These are phyloP conservation scores for Suillus decipiens DNA, from an alignment of 768 basidiomycete species.

Conservation along the genomic window DNA sequence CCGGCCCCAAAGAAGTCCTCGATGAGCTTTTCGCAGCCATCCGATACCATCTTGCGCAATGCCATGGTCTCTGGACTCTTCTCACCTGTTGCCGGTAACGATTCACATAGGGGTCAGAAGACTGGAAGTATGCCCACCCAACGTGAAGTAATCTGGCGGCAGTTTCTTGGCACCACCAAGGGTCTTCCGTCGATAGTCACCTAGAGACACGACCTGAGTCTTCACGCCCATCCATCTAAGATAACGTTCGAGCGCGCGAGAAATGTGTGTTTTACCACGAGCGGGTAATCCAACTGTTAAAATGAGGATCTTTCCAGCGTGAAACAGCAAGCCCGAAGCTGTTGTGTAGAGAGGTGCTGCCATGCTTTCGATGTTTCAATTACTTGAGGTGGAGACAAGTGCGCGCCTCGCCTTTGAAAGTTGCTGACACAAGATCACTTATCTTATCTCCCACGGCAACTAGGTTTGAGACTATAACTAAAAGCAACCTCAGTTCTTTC, in stretches of 20 bases:
- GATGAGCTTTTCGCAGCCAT: slow-evolving; percentile 87
- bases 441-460: slow-evolving; percentile 8
- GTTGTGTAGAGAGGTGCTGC: slow-evolving; percentile 96
- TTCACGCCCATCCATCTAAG: slow-evolving; percentile 98
- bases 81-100: slow-evolving; percentile 50
- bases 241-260: slow-evolving; percentile 94
- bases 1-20: slow-evolving; percentile 84
- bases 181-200: slow-evolving; percentile 90
- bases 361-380: slow-evolving; percentile 46
- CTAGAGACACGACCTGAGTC: slow-evolving; percentile 91
- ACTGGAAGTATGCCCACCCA: slow-evolving; percentile 48
- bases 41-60: slow-evolving; percentile 70
- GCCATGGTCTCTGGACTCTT: slow-evolving; percentile 80
- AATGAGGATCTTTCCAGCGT: slow-evolving; percentile 94
- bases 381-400: not conserved
- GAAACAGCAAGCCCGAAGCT: slow-evolving; percentile 81
- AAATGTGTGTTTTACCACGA: slow-evolving; percentile 95
- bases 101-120: not conserved
- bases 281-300: slow-evolving; percentile 93
- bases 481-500: not conserved
- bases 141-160: slow-evolving; percentile 90
- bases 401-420: not conserved
- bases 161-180: slow-evolving; percentile 87
- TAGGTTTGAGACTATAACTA: not conserved
- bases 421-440: not conserved